These are phyloP conservation scores for Euphorbia schlechtendalii DNA, from an alignment of 441 rosid species.

Conservation along the genomic window DNA sequence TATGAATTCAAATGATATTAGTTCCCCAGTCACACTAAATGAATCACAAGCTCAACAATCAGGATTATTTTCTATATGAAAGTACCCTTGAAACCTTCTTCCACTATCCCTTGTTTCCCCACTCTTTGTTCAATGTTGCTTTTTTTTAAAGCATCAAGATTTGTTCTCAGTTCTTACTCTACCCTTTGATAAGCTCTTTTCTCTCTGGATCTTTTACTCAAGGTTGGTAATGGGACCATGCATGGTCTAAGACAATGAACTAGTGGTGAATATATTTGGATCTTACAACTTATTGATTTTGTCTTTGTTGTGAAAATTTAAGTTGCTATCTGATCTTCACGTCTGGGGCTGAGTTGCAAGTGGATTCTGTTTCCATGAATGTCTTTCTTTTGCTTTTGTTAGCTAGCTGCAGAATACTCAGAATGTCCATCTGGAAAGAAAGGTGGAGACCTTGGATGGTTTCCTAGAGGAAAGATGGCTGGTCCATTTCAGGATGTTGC, in stretches of 20 bases:
- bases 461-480: slow-evolving; percentile 96
- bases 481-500: slow-evolving; percentile 97
- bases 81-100: neutral
- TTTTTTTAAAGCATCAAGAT: neutral
- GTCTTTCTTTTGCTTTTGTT: slow-evolving; percentile 7
- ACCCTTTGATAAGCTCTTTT: neutral
- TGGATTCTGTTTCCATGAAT: neutral
- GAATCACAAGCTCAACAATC: neutral
- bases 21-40: neutral
- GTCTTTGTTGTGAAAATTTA: neutral
- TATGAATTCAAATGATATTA: slow-evolving; percentile 5
- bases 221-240: neutral
- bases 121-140: neutral
- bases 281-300: neutral
- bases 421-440: slow-evolving; percentile 96
- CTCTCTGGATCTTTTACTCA: neutral
- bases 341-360: neutral
- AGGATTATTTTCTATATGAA: neutral
- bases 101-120: neutral
- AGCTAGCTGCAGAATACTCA: slow-evolving; percentile 90
- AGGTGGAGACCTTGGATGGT: slow-evolving; percentile 99
- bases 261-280: neutral
- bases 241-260: neutral
- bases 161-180: neutral
- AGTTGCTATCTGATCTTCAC: neutral